Evolutionary conservation across 2,329 filamentous ascomycete genomes (phyloP).

Genomic region (Fonsecaea multimorphosa): DNA sequence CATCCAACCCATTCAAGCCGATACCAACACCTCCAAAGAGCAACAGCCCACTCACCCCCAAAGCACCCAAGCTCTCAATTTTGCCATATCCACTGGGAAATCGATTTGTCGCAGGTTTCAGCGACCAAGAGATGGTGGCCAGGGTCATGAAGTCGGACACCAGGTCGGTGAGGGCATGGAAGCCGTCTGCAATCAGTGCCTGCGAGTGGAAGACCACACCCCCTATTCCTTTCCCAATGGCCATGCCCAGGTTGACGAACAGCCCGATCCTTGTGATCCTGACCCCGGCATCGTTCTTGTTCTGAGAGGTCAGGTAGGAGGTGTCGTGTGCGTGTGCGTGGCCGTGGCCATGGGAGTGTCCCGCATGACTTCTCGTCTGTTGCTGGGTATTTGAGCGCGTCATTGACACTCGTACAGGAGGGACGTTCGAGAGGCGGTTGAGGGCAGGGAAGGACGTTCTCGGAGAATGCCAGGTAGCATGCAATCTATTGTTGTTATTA

Average conservation of each 20-base stretch:
- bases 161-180: constrained; percentile 93
- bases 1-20: constrained; percentile 76
- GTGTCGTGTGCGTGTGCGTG: constrained; percentile 79
- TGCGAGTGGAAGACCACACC: constrained; percentile 96
- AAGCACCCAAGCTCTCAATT: constrained; percentile 91
- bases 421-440: neutral
- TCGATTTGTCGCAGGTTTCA: constrained; percentile 79
- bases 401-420: constrained; percentile 10
- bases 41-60: constrained; percentile 91
- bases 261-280: constrained; percentile 90
- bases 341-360: constrained; percentile 69
- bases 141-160: constrained; percentile 94
- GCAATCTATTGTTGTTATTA: constrained; percentile 17
- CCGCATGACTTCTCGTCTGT: constrained; percentile 48
- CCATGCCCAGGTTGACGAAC: constrained; percentile 91
- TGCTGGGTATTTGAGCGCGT: constrained; percentile 23
- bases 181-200: constrained; percentile 88
- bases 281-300: constrained; percentile 91
- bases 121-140: constrained; percentile 89
- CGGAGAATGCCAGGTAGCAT: constrained; percentile 7
- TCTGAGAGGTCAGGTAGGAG: constrained; percentile 76
- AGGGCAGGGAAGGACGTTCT: constrained; percentile 17
- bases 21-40: constrained; percentile 90
- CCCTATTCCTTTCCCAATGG: constrained; percentile 86
- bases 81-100: constrained; percentile 96